Base-by-base conservation (phyloP, 257 asterid species). In the Petunia secreta region DNA sequence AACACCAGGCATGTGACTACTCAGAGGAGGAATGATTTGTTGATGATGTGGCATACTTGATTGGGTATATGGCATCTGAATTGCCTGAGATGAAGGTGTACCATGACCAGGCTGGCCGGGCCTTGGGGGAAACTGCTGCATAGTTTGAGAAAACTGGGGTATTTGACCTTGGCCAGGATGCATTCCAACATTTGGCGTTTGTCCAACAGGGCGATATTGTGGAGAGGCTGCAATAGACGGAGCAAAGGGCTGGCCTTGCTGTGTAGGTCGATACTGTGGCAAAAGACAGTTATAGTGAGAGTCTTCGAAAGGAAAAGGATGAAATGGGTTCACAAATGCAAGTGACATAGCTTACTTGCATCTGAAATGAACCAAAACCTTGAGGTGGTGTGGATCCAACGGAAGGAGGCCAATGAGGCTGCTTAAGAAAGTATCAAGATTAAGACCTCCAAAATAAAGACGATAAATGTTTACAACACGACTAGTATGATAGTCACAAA, bases 311-410 rank as follows among this genome's bases (percentile, higher is more conserved):
- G 34, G 38, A 53, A 9, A 58, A 80, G 63, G 75, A 66, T 50
- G 39, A 6, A 84, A 57, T n/a, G 79, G 62, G 62, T 13, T 43
- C 62, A 6, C 2, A 41, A 74, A 36, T 71, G 75, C 52, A 68
- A 74, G 81, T 2, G 16, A 78, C 69, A 78, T 76, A 79, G 83
- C 89, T 53, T 88, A 94, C 98, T 82, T 93, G 98, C 92, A 93
- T 89, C 59, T 90, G 87, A 84, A 84, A 94, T 25, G 89, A 88
- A 62, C 79, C 91, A 85, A 80, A 91, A 84, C 79, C 83, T 82
- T 88, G 98, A 66, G 96, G 92, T 64, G 88, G 80, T 92, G 91
- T 87, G 79, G 96, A 79, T 80, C 92, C 97, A 85, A 91, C 87
- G 62, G 89, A 82, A 67, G 95, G 97, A 44, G 89, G 91, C 89